These are phyloP conservation scores for Aspergillus viridinutans DNA, from an alignment of 2,329 filamentous ascomycete genomes.

Conservation along the genomic window DNA sequence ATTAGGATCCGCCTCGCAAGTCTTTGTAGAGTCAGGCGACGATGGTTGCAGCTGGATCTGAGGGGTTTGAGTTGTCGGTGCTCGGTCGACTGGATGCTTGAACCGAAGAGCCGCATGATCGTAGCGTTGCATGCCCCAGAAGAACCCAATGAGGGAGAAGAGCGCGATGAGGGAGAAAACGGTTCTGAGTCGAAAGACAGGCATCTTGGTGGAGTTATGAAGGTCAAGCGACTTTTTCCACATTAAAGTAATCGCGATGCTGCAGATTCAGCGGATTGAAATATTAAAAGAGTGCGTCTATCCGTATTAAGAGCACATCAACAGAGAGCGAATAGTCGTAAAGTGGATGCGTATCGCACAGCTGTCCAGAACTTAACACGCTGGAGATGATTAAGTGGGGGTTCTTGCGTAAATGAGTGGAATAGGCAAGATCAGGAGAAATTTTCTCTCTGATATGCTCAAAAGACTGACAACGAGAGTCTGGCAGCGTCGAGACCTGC, in stretches of 20 bases:
- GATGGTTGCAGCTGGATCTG: constrained; percentile 22
- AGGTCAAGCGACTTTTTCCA: constrained; percentile 24
- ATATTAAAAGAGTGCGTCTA: constrained; percentile 9
- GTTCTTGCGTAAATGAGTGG: constrained; percentile 17
- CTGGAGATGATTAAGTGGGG: neutral
- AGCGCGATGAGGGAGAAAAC: constrained; percentile 36
- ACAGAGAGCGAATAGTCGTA: neutral
- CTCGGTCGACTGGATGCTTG: constrained; percentile 32
- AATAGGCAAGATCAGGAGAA: constrained; percentile 11
- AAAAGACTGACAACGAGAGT: constrained; percentile 30
- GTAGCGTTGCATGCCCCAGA: constrained; percentile 39
- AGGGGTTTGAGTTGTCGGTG: constrained; percentile 13
- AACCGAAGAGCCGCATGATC: constrained; percentile 35
- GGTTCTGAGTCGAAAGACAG: constrained; percentile 37
- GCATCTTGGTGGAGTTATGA: constrained; percentile 32
- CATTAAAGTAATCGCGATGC: constrained; percentile 21
- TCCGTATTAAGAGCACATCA: constrained; percentile 11
- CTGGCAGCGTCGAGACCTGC: constrained; percentile 32
- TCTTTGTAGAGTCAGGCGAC: constrained; percentile 11
- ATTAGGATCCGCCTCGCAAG: constrained; percentile 34
- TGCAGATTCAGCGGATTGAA: constrained; percentile 1
- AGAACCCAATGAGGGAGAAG: constrained; percentile 35
- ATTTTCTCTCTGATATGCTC: constrained; percentile 12
- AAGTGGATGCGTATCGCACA: neutral
- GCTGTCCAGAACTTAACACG: neutral